Conservation (phyloP, 768 basidiomycete genomes). For the Tulasnella sp. region DNA sequence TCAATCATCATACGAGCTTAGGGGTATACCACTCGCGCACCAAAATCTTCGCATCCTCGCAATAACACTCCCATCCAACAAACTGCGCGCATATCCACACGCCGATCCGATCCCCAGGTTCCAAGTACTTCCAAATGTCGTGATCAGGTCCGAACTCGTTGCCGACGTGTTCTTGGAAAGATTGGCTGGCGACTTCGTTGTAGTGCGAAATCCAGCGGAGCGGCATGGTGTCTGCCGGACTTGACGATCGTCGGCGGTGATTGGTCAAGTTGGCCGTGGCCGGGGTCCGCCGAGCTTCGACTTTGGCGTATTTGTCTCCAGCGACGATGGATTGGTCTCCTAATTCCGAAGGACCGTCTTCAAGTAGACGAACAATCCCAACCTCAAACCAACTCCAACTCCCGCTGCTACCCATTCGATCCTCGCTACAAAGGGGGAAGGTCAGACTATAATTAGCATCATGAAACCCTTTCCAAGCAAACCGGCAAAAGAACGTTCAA, state of each 20-base stretch:
- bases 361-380: background rate
- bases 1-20: background rate
- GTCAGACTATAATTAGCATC: background rate
- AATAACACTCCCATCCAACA: conserved; percentile 1
- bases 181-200: background rate
- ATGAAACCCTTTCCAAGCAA: background rate
- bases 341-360: background rate
- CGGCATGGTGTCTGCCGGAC: background rate
- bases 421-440: background rate
- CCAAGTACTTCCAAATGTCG: conserved; percentile 12
- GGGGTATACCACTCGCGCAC: background rate
- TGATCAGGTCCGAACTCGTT: conserved; percentile 4
- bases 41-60: background rate
- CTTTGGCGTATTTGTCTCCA: background rate
- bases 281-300: background rate
- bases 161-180: background rate
- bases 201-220: conserved; percentile 13
- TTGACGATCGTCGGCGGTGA: background rate
- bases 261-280: background rate
- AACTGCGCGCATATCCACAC: conserved; percentile 15
- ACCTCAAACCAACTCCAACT: conserved; percentile 17
- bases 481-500: background rate
- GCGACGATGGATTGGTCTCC: background rate
- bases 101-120: conserved; percentile 14
- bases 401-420: background rate